These are phyloP conservation scores for Curvularia eragrostidis DNA, from an alignment of 2,329 filamentous ascomycete genomes.

Conservation along the genomic window DNA sequence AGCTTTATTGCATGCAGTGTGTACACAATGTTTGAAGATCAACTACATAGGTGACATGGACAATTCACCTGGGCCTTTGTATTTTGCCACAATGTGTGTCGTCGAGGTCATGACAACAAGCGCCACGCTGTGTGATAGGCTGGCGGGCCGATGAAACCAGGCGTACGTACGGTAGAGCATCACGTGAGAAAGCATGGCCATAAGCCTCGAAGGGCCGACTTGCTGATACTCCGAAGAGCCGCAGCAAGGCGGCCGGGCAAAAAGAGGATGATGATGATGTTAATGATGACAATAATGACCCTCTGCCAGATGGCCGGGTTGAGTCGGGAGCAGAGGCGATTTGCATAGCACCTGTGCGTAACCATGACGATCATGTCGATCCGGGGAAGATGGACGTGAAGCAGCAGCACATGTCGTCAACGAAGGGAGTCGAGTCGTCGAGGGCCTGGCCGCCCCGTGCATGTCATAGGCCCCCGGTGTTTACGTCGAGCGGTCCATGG, in stretches of 20 bases:
- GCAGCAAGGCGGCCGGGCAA: too few relatives aligned
- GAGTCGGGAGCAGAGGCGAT: not conserved
- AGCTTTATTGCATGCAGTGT: not conserved
- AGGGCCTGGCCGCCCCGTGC: constrained; percentile 8
- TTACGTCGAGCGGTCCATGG: constrained; percentile 19
- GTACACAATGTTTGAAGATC: not conserved
- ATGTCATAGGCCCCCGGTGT: constrained; percentile 14
- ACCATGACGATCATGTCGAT: constrained; percentile 27
- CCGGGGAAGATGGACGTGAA: constrained; percentile 8
- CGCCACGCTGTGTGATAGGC: not conserved
- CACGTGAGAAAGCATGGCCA: not conserved
- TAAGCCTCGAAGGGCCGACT: not conserved
- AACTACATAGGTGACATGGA: not conserved
- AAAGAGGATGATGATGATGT: too few relatives aligned
- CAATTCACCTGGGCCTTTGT: not conserved
- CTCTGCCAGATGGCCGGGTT: not conserved
- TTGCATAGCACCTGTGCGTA: constrained; percentile 9
- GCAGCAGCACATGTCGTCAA: constrained; percentile 10
- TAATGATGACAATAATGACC: too few relatives aligned
- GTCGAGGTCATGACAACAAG: not conserved
- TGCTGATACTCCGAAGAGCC: not conserved
- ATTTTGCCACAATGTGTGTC: not conserved
- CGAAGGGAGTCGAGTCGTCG: not conserved
- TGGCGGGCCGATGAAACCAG: not conserved
- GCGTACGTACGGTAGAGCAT: not conserved